Conservation (phyloP, 208 protist species). For the Zelonia costaricensis region DNA sequence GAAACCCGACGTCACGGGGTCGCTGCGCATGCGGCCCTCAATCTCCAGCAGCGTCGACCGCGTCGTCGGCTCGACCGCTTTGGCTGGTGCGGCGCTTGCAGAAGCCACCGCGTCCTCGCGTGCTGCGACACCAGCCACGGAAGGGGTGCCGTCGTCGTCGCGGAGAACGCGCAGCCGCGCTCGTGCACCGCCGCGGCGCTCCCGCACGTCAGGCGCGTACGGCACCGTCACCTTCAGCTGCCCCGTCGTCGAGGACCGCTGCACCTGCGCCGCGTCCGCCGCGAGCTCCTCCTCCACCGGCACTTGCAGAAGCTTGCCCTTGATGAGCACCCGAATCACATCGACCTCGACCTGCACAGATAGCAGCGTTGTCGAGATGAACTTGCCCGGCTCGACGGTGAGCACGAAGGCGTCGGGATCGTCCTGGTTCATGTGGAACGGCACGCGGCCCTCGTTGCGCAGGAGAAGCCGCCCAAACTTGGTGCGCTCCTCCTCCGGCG, state of each 20-base stretch:
- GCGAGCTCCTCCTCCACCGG: slow-evolving; percentile 84
- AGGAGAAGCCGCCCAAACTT: slow-evolving; percentile 91
- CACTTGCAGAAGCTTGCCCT: slow-evolving; percentile 95
- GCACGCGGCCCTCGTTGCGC: slow-evolving; percentile 92
- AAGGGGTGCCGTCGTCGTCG: neutral
- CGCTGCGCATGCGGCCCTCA: slow-evolving; percentile 9
- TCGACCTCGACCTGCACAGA: slow-evolving; percentile 92
- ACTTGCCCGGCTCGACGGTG: slow-evolving; percentile 90
- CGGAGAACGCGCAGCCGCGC: slow-evolving; percentile 9
- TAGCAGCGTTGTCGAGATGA: slow-evolving; percentile 94
- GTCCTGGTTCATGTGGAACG: slow-evolving; percentile 85
- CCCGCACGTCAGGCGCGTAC: slow-evolving; percentile 43
- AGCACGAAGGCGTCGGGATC: slow-evolving; percentile 69
- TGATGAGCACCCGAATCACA: slow-evolving; percentile 90
- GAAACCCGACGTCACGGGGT: neutral
- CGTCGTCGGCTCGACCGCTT: neutral
- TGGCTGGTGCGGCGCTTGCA: neutral
- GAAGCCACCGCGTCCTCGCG: neutral
- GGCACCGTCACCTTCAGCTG: slow-evolving; percentile 86
- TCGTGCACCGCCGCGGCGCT: slow-evolving; percentile 21
- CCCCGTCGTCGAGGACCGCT: slow-evolving; percentile 79
- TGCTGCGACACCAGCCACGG: neutral
- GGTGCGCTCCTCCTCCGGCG: slow-evolving; percentile 82
- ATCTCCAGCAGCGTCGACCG: slow-evolving; percentile 26
- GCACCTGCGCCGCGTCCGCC: slow-evolving; percentile 54